phyloP scores from a whole-genome alignment of 2,329 filamentous ascomycete species.

The Torrubiella hemipterigena region DNA sequence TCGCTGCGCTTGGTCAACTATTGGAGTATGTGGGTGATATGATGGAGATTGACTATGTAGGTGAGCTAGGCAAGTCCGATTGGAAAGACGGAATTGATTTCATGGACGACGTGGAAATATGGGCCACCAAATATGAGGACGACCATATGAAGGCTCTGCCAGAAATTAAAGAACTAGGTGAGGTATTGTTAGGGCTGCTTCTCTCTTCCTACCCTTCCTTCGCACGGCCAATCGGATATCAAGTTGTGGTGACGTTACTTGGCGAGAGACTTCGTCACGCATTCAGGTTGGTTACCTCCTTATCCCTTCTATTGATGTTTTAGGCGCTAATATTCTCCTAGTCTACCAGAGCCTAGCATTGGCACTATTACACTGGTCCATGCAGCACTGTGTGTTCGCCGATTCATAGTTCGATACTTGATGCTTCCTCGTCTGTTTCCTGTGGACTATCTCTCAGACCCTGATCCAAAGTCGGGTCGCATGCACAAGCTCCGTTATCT shows the following conservation, averaged over 20 bases:
- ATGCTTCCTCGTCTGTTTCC: slow-evolving; percentile 41
- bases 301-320: not conserved
- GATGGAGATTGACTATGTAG: slow-evolving; percentile 48
- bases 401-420: slow-evolving; percentile 44
- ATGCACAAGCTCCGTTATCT: slow-evolving; percentile 40
- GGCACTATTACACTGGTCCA: slow-evolving; percentile 27
- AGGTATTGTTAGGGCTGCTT: slow-evolving; percentile 48
- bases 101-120: slow-evolving; percentile 31
- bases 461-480: slow-evolving; percentile 40
- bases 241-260: slow-evolving; percentile 48
- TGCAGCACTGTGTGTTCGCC: slow-evolving; percentile 36
- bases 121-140: slow-evolving; percentile 46
- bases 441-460: slow-evolving; percentile 27
- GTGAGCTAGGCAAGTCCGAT: slow-evolving; percentile 18
- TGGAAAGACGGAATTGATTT: slow-evolving; percentile 42
- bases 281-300: slow-evolving; percentile 43
- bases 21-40: slow-evolving; percentile 63
- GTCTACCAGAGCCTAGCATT: slow-evolving; percentile 30
- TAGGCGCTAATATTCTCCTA: slow-evolving; percentile 12
- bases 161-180: slow-evolving; percentile 38
- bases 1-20: slow-evolving; percentile 53
- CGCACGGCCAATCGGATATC: slow-evolving; percentile 31
- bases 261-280: slow-evolving; percentile 50
- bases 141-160: slow-evolving; percentile 41
- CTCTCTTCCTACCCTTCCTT: slow-evolving; percentile 38